These are phyloP conservation scores for Angomonas ambiguus DNA, from an alignment of 208 protist genomes.

Conservation along the genomic window DNA sequence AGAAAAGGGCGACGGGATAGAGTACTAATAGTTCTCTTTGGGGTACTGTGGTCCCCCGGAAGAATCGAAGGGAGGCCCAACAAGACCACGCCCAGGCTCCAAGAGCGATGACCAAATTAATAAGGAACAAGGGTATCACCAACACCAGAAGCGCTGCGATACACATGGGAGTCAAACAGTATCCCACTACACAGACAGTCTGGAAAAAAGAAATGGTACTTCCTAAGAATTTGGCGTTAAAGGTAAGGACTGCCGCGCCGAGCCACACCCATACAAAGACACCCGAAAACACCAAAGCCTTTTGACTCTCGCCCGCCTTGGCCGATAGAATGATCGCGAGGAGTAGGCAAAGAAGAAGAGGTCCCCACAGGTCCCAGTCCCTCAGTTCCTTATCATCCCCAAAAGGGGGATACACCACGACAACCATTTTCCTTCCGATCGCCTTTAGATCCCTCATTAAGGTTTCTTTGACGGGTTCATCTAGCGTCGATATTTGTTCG, in stretches of 20 bases:
- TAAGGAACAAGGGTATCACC: constrained; percentile 24
- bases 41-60: constrained; percentile 46
- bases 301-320: constrained; percentile 30
- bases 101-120: constrained; percentile 55
- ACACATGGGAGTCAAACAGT: constrained; percentile 88
- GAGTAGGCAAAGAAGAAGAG: constrained; percentile 85
- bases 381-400: constrained; percentile 40
- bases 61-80: constrained; percentile 89
- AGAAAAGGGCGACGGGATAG: constrained; percentile 93
- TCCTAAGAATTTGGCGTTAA: constrained; percentile 92
- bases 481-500: constrained; percentile 51
- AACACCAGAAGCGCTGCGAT: constrained; percentile 46
- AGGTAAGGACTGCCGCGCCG: constrained; percentile 80
- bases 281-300: constrained; percentile 72
- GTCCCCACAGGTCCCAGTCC: constrained; percentile 93
- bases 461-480: constrained; percentile 59
- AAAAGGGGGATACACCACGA: constrained; percentile 60
- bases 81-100: constrained; percentile 74
- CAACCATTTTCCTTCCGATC: constrained; percentile 62
- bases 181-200: constrained; percentile 92
- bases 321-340: constrained; percentile 65
- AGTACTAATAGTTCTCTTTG: constrained; percentile 67
- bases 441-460: constrained; percentile 59
- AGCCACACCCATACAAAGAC: constrained; percentile 90
- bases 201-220: constrained; percentile 93